Percentiles rank a stretch among this genome's conserved stretches.
Evolutionary conservation across 75 land plant genomes (phyloP).

Genomic region (Chamaecyparis obtusa): DNA sequence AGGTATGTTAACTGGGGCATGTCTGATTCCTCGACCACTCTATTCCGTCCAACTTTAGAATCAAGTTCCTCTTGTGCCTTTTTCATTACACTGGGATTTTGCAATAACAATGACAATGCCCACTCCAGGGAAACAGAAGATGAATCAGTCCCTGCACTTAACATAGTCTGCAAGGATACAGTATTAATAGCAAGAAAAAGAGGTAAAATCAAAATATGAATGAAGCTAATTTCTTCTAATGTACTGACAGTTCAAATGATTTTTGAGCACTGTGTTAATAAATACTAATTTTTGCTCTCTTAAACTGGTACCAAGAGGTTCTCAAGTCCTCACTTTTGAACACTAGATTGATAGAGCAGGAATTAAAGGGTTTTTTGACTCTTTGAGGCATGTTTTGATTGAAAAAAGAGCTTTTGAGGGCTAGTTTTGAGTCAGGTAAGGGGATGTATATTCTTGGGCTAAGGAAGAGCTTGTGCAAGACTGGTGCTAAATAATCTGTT

Average conservation of each 20-base stretch:
- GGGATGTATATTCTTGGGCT: too few species aligned
- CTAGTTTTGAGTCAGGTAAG: too few species aligned
- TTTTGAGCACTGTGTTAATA: too few species aligned
- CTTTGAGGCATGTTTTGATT: too few species aligned
- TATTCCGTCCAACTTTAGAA: conserved; percentile 6
- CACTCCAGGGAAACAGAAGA: conserved; percentile 17
- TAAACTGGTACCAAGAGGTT: neutral
- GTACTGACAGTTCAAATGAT: too few species aligned
- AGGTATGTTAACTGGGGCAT: conserved; percentile 9
- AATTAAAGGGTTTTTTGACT: neutral
- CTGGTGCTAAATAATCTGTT: too few species aligned
- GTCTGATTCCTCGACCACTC: conserved; percentile 14
- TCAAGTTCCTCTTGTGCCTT: conserved; percentile 13
- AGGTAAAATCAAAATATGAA: neutral
- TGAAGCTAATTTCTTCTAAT: too few species aligned
- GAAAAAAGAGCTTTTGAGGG: too few species aligned
- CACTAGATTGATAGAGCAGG: neutral
- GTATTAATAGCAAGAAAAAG: neutral
- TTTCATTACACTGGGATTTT: neutral
- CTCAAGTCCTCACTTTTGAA: neutral
- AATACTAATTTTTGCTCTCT: neutral
- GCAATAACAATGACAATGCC: conserved; percentile 23
- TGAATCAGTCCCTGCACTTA: conserved; percentile 9
- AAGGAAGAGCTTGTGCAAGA: too few species aligned
- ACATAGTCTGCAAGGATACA: neutral